Base-by-base conservation (phyloP, 2,329 filamentous ascomycete species). In the Dryadomyces quercus-mongolicae region DNA sequence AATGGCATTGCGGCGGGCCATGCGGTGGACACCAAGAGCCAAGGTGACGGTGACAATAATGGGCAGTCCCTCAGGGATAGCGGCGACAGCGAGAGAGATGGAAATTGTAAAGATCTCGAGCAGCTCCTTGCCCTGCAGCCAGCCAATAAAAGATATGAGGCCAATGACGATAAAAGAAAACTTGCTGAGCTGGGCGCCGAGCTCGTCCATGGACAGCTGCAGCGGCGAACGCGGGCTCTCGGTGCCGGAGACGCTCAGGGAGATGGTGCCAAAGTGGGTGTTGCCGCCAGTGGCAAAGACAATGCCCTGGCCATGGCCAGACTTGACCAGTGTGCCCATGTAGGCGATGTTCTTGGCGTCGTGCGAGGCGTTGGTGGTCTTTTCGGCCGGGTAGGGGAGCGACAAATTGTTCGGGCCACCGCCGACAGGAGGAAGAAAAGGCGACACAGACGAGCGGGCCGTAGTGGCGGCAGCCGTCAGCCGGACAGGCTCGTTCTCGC, bases 41-140 rank as follows among this genome's bases (percentile, higher is more conserved):
- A 98, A 76, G 0, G 93, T 98, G 38, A 98, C 93, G 0, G 93
- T 98, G 34, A 98, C 94, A 62, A 98, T 98, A 64, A 98, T 98
- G 0, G 93, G 93, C 6, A 98, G 75, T 20, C 93, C 93, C 72
- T 97, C 92, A 0, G 92, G 92, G 62, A 97, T 97, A 16, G 92
- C 92, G 45, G 93, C 93, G 10, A 98, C 93, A 25, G 93, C 93
- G 43, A 98, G 79, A 10, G 93, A 97, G 47, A 98, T 93, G 16
- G 91, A 95, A 61, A 97, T 96, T 34, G 93, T 95, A 64, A 98
- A 98, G 64, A 98, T 94, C 59, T 98, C 92, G 43, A 98, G 76
- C 52, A 95, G 73, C 53, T 85, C 81, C 70, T 95, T 92, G 20
- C 93, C 93, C 66, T 96, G 88, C 58, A 95, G 76, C 65, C 95